Evolutionary conservation across 768 basidiomycete species (phyloP).

Genomic region (Rhodotorula kratochvilovae): DNA sequence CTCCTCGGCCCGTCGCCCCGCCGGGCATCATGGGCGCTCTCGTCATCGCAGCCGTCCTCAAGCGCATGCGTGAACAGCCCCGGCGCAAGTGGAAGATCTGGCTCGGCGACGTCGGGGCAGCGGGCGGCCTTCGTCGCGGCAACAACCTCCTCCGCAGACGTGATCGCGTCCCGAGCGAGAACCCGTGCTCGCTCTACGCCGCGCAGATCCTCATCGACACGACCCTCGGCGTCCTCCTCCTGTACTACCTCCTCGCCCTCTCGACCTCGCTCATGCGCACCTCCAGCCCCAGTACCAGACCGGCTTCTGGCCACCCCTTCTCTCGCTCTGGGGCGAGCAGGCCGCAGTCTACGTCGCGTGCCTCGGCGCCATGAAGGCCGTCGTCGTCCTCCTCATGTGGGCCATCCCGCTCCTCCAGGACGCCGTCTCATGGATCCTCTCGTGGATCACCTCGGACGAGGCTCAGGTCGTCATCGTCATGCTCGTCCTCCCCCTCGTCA

Average conservation of each 20-base stretch:
- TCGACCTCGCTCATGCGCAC: slow-evolving; percentile 65
- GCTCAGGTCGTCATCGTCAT: slow-evolving; percentile 58
- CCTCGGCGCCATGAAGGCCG: slow-evolving; percentile 80
- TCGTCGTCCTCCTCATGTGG: slow-evolving; percentile 72
- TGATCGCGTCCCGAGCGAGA: slow-evolving; percentile 68
- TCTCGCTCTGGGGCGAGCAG: slow-evolving; percentile 68
- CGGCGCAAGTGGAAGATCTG: slow-evolving; percentile 91
- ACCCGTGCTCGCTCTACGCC: slow-evolving; percentile 75
- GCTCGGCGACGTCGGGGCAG: slow-evolving; percentile 86
- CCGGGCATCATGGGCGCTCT: slow-evolving; percentile 78
- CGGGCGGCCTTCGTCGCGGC: slow-evolving; percentile 65
- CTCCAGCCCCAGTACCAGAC: slow-evolving; percentile 71
- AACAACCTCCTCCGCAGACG: slow-evolving; percentile 59
- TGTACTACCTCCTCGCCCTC: slow-evolving; percentile 53
- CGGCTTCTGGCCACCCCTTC: slow-evolving; percentile 82
- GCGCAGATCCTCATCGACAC: slow-evolving; percentile 89
- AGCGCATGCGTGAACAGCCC: slow-evolving; percentile 76
- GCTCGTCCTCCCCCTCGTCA: slow-evolving; percentile 70
- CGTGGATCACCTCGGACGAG: slow-evolving; percentile 67
- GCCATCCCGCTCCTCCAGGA: slow-evolving; percentile 65
- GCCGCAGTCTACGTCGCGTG: slow-evolving; percentile 70
- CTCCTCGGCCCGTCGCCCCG: slow-evolving; percentile 55
- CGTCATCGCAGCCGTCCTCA: slow-evolving; percentile 80
- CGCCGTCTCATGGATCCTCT: slow-evolving; percentile 79
- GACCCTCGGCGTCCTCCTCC: slow-evolving; percentile 76